Conservation (phyloP, 225 moss, liverwort and hornwort genomes). For the Bryum argenteum region DNA sequence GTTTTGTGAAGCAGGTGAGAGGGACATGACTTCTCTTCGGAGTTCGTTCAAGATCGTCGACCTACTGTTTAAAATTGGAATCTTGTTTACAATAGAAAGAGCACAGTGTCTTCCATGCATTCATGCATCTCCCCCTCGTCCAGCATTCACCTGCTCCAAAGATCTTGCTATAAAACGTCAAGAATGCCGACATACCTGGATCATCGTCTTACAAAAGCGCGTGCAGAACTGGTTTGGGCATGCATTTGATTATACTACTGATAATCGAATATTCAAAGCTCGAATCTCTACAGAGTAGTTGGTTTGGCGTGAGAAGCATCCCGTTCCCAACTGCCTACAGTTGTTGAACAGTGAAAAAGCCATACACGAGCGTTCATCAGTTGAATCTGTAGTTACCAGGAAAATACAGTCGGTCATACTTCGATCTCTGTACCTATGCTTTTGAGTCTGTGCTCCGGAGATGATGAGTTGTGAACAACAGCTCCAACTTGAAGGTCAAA, state of each 20-base stretch:
- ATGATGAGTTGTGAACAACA: background rate
- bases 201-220: background rate
- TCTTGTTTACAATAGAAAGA: too few relatives aligned
- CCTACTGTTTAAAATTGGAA: too few relatives aligned
- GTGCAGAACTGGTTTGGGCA: background rate
- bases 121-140: background rate
- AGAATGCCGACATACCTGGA: slow-evolving; percentile 1
- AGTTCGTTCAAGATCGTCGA: too few relatives aligned
- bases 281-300: background rate
- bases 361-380: background rate
- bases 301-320: background rate
- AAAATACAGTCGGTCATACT: background rate
- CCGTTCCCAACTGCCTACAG: background rate
- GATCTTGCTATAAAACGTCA: background rate
- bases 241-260: too few relatives aligned
- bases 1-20: too few relatives aligned
- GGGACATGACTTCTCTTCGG: too few relatives aligned
- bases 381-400: background rate
- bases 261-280: background rate
- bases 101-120: too few relatives aligned
- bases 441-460: background rate
- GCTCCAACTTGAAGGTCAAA: background rate
- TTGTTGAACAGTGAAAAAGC: background rate
- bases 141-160: background rate
- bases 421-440: background rate